phyloP scores from a whole-genome alignment of 106 monocot species.

The Allium sativum region DNA sequence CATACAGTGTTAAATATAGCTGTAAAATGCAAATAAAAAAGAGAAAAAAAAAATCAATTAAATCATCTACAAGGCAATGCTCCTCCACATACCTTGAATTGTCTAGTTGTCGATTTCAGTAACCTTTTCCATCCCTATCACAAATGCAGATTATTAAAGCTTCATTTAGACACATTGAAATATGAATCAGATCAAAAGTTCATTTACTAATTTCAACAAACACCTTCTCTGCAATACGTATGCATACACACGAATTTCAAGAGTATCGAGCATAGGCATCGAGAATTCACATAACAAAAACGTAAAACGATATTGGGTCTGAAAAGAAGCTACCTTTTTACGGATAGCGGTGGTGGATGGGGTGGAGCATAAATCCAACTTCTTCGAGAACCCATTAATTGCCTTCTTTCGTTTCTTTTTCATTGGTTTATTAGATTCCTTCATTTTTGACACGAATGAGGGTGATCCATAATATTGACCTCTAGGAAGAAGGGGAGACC shows the following conservation, averaged over 20 bases:
- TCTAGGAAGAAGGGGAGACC: conserved; percentile 74
- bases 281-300: no score
- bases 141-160: not conserved
- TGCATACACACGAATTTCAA: no score
- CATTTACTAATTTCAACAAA: no score
- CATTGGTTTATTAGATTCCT: conserved; percentile 4
- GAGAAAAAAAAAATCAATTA: not conserved
- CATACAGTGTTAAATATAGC: no score
- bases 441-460: not conserved
- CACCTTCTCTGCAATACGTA: no score
- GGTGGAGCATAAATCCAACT: conserved; percentile 4
- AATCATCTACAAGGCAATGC: conserved; percentile 7
- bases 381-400: not conserved
- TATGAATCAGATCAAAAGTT: no score
- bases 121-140: conserved; percentile 8
- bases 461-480: not conserved
- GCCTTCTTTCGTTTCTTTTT: not conserved
- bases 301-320: no score
- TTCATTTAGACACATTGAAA: no score
- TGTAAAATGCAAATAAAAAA: not conserved
- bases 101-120: conserved; percentile 2
- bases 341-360: not conserved
- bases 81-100: conserved; percentile 6
- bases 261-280: no score
- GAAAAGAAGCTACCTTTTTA: no score